A percentile compares a stretch with the other conserved stretches of the same genome.
phyloP scores from a whole-genome alignment of 371 early-diverging fungal species.

The Homolaphlyctis polyrhiza region DNA sequence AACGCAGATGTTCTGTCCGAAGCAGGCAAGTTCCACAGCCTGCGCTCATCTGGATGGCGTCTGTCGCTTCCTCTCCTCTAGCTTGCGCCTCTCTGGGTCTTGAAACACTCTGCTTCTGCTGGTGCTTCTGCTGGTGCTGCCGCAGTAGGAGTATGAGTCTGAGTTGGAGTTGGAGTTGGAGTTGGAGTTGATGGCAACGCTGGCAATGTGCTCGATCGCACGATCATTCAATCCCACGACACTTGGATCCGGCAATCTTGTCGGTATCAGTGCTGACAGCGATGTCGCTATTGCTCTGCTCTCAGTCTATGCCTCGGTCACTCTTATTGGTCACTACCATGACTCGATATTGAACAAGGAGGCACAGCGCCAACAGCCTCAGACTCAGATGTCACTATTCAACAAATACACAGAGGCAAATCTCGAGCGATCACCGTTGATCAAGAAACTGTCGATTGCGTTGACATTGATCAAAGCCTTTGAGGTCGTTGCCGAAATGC shows the following conservation, averaged over 20 bases:
- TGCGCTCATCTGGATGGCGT: slow-evolving; percentile 76
- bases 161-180: too few species aligned
- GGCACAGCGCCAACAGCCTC: slow-evolving; percentile 43
- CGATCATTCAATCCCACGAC: too few species aligned
- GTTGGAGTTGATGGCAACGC: too few species aligned
- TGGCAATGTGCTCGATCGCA: too few species aligned
- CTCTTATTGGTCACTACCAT: slow-evolving; percentile 80
- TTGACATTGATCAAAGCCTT: slow-evolving; percentile 70
- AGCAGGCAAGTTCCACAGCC: slow-evolving; percentile 68
- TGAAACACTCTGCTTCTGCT: too few species aligned
- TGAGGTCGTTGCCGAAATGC: slow-evolving; percentile 85
- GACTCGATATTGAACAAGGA: slow-evolving; percentile 69
- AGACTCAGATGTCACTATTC: slow-evolving; percentile 47
- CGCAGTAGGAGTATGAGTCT: too few species aligned
- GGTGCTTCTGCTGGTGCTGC: too few species aligned
- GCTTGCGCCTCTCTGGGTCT: too few species aligned
- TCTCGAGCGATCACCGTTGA: slow-evolving; percentile 43
- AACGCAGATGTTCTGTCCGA: slow-evolving; percentile 93
- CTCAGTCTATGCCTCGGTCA: slow-evolving; percentile 79
- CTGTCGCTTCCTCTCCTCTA: slow-evolving; percentile 81
- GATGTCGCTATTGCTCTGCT: too few species aligned
- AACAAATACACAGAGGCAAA: slow-evolving; percentile 75
- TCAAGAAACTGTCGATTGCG: slow-evolving; percentile 53
- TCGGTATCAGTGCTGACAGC: too few species aligned
- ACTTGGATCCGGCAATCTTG: too few species aligned